phyloP scores from a whole-genome alignment of 1,284 basidiomycete genomes.

The Flammula alnicola region DNA sequence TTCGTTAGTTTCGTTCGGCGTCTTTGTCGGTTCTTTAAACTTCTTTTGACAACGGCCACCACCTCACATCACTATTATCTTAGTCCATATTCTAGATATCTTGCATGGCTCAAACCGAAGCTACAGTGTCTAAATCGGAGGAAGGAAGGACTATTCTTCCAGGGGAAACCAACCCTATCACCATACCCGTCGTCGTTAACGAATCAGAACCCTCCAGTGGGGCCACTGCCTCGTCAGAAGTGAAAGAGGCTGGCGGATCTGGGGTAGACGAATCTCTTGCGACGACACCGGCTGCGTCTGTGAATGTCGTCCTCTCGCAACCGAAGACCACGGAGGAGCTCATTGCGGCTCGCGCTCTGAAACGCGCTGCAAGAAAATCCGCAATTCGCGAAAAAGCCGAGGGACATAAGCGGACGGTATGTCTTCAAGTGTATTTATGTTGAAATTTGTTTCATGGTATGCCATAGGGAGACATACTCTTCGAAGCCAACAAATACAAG shows the following conservation, averaged over 20 bases:
- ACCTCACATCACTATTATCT: too few species aligned
- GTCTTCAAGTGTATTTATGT: background rate
- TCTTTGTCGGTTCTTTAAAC: too few species aligned
- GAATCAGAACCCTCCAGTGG: background rate
- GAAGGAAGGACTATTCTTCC: background rate
- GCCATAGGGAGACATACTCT: constrained; percentile 35
- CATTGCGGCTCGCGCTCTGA: constrained; percentile 25
- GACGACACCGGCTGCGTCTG: constrained; percentile 13
- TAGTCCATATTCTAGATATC: too few species aligned
- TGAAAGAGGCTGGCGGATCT: constrained; percentile 3
- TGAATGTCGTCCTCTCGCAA: constrained; percentile 17
- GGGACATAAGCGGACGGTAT: constrained; percentile 20
- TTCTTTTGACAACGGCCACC: too few species aligned
- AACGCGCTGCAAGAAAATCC: constrained; percentile 24
- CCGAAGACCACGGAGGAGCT: constrained; percentile 25
- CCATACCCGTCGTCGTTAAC: background rate
- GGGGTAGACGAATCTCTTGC: constrained; percentile 3
- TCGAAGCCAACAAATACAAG: constrained; percentile 32
- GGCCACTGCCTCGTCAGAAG: background rate
- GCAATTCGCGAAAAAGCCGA: constrained; percentile 24
- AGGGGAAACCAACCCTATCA: background rate
- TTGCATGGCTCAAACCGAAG: constrained; percentile 7
- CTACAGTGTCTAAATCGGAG: background rate
- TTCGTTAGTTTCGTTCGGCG: too few species aligned
- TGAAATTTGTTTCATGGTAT: background rate